Base-by-base conservation (phyloP, 805 yeast genomes). In the Teunomyces kruisii region DNA sequence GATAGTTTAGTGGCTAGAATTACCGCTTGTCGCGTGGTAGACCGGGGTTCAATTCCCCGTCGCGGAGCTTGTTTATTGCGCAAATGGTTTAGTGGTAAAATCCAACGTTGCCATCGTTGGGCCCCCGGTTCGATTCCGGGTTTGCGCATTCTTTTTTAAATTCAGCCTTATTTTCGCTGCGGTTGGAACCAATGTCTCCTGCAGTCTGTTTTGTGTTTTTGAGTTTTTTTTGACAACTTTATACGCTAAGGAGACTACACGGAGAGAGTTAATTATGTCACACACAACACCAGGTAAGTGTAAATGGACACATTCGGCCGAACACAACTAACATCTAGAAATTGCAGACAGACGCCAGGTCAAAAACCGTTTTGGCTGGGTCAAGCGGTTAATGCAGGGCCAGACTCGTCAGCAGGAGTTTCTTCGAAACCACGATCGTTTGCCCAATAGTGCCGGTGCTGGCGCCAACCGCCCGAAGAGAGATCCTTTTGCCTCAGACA, bases 301-400 rank as follows among this genome's bases (percentile, higher is more conserved):
- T 9, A 35, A 35, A 6, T 12, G 12, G 22, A 35, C 12, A 9
- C 3, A 19, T 9, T n/a, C 10, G n/a, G 10, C n/a, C 6, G 7
- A n/a, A 4, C 19, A 7, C 8, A 9, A 33, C 38, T 35, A 35
- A 35, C 38, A 35, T 19, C 15, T 15, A 35, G 38, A 35, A 9
- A 19, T 35, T n/a, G 13, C 38, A 35, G 68, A 64, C 39, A 63
- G 54, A 52, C 61, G 69, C 30, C 64, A 64, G 31, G 49, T 56
- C 26, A 55, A 61, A 19, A 62, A 65, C 42, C 55, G 74, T 17
- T 69, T 69, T 46, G 59, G 67, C 14, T 69, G 74, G 74, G 74
- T 69, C n/a, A 60, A 58, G 42, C 53, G 74, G 33, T 62, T 69
- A 27, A 68, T 69, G 60, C 72, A 68, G 48, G 69, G 71, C 32